Percentiles rank a stretch among this genome's conserved stretches.
Conservation (phyloP, 2,329 filamentous ascomycete species). For the Pestalotiopsis sp. region DNA sequence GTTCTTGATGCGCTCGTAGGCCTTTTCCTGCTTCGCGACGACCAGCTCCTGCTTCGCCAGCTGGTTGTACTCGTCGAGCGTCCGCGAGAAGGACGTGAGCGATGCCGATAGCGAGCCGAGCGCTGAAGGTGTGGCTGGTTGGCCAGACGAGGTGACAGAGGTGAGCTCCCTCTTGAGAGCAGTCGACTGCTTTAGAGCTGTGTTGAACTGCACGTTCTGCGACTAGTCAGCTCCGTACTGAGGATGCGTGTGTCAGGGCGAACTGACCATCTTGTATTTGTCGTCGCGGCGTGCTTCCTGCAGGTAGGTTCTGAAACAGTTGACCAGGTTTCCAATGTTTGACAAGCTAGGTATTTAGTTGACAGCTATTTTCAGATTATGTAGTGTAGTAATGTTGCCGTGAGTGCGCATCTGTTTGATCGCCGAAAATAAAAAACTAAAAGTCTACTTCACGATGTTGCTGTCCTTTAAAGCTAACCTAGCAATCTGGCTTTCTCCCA, state of each 20-base stretch:
- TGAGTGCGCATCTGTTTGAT: not conserved
- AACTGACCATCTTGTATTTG: slow-evolving; percentile 4
- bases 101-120: slow-evolving; percentile 74
- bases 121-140: slow-evolving; percentile 55
- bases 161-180: slow-evolving; percentile 78
- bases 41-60: slow-evolving; percentile 89
- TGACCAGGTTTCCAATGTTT: too few species aligned
- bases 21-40: slow-evolving; percentile 88
- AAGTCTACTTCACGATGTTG: not conserved
- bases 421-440: not conserved
- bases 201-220: slow-evolving; percentile 81
- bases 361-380: not conserved
- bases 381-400: not conserved
- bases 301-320: too few species aligned
- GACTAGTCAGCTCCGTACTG: not conserved
- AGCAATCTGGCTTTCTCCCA: slow-evolving; percentile 7
- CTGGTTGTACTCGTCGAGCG: slow-evolving; percentile 87
- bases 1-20: slow-evolving; percentile 79
- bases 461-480: not conserved
- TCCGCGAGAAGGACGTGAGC: slow-evolving; percentile 74
- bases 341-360: too few species aligned
- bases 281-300: not conserved
- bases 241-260: not conserved
- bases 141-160: slow-evolving; percentile 61
- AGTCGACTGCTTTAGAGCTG: slow-evolving; percentile 82